Base-by-base conservation (phyloP, 2,329 filamentous ascomycete species). In the Colletotrichum magnum region DNA sequence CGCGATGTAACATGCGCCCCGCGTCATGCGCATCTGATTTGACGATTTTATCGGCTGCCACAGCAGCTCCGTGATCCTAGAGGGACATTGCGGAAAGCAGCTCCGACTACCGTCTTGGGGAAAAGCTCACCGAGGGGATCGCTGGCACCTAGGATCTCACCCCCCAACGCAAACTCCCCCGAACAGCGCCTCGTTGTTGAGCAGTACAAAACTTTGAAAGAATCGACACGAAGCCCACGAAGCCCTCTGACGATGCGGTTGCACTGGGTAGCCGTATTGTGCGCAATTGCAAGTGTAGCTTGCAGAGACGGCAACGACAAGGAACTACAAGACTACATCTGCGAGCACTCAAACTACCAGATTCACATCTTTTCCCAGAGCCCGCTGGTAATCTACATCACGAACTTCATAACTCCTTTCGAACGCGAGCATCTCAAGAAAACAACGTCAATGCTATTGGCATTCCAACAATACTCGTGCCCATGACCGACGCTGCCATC, bases 331-430 rank as follows among this genome's bases (percentile, higher is more conserved):
- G 71, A 71, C n/a, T 71, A 61, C 39, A 24, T 24, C 5, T 80
- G 79, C 65, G 70, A 74, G 52, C 78, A 80, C 61, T 77, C 78
- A 15, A 72, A 73, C 39, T 80, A 80, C 52, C 72, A 76, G 51
- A 75, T 75, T 15, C 74, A 78, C 36, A 72, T 80, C n/a, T 72
- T 79, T 51, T 81, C 79, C 13, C 75, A 75, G 56, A 79, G 79
- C 18, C 81, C 81, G 1, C 67, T 82, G 6, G 79, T 83, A 13
- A 77, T 83, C 39, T 83, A 83, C 54, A 75, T 83, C 9, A 74
- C 74, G 26, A 73, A 77, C 43, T 83, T 83, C 68, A 68, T 83
- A 39, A 81, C 77, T 1, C 60, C 73, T 9, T 73, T 79, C 26
- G 81, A 83, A 71, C 76, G 76, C 12, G 59, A 64, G 4, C 79